A percentile compares a stretch with the other conserved stretches of the same genome.
phyloP scores from a whole-genome alignment of 176 grass and related monocot species.

The Triticum monococcum region DNA sequence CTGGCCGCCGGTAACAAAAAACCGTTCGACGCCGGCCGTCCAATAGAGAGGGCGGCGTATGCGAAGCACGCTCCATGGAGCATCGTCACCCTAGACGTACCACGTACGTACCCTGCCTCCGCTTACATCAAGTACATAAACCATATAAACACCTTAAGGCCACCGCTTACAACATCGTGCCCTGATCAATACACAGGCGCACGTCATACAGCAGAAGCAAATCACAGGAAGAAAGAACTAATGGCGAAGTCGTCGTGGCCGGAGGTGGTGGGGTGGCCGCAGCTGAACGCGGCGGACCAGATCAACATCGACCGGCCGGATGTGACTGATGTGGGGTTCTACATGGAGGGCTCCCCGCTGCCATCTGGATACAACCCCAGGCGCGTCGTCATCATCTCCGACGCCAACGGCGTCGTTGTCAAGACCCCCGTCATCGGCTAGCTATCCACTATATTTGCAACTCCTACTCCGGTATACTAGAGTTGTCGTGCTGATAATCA shows the following conservation, averaged over 20 bases:
- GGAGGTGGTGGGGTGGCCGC: conserved; percentile 17
- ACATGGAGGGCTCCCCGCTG: not conserved
- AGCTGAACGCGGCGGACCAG: not conserved
- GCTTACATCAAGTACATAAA: not conserved
- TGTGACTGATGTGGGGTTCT: not conserved
- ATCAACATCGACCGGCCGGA: conserved; percentile 26
- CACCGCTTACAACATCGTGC: no score
- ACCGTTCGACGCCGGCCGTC: no score
- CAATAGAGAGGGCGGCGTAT: not conserved
- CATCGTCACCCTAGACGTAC: not conserved
- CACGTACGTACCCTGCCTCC: not conserved
- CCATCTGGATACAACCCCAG: not conserved
- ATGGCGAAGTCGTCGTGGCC: conserved; percentile 20
- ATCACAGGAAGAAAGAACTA: not conserved
- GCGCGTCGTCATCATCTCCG: conserved; percentile 9
- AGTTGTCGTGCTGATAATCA: no score
- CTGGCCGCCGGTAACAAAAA: not conserved
- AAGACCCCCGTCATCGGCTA: conserved; percentile 32
- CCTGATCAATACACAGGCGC: not conserved
- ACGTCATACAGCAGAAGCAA: not conserved
- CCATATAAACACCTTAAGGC: not conserved
- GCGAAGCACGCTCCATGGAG: not conserved
- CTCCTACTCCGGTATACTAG: no score
- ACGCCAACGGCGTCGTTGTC: not conserved
- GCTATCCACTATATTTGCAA: not conserved